Percentiles rank a stretch among this genome's conserved stretches.
phyloP scores from a whole-genome alignment of 192 early-diverging fungal species.

The Gigaspora rosea region DNA sequence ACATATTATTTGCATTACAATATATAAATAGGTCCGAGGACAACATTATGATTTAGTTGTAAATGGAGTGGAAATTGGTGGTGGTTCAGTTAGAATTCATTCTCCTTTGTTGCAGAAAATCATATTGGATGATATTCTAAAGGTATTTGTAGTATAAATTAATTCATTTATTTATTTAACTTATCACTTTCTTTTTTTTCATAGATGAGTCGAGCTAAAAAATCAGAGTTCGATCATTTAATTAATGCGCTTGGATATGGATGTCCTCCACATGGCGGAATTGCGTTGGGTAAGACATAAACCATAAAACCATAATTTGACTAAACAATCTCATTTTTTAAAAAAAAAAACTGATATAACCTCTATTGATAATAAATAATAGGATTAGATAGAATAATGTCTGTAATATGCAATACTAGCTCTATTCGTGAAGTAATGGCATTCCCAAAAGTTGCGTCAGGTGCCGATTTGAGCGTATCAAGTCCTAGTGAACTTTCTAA shows the following conservation, averaged over 20 bases:
- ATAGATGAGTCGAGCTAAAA: constrained; percentile 55
- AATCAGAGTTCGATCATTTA: constrained; percentile 75
- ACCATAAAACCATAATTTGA: background rate
- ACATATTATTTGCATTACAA: background rate
- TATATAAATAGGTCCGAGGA: constrained; percentile 49
- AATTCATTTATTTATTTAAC: background rate
- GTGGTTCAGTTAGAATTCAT: constrained; percentile 89
- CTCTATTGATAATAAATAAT: constrained; percentile 2
- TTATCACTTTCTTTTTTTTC: constrained; percentile 4
- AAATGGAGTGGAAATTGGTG: constrained; percentile 90
- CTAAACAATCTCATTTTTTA: background rate
- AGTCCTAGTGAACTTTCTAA: constrained; percentile 67
- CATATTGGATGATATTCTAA: constrained; percentile 73
- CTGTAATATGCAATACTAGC: constrained; percentile 66
- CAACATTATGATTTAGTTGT: constrained; percentile 91
- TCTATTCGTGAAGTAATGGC: constrained; percentile 92
- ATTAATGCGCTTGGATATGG: constrained; percentile 78
- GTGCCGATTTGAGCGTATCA: constrained; percentile 79
- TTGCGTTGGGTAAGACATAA: constrained; percentile 60
- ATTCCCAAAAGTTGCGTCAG: constrained; percentile 83
- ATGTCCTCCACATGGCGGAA: constrained; percentile 89
- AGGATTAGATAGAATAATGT: constrained; percentile 81
- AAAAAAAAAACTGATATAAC: background rate
- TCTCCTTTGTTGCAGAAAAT: constrained; percentile 70
- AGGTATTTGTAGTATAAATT: constrained; percentile 36